phyloP scores from a whole-genome alignment of 768 basidiomycete species.

The Lentinula boryana region DNA sequence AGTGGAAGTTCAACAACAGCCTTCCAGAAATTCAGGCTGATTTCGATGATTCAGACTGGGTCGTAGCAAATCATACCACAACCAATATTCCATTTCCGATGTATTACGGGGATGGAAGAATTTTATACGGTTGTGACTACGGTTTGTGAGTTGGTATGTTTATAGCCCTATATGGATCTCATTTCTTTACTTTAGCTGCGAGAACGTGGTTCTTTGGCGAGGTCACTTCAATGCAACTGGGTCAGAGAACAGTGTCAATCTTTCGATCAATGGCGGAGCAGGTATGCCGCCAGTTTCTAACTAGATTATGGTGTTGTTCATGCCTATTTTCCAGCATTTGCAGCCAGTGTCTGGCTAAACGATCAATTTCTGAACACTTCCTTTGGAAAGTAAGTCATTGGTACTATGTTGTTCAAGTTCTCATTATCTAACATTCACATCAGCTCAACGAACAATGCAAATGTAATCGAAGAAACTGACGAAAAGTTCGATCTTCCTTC shows the following conservation, averaged over 20 bases:
- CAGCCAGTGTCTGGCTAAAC: constrained; percentile 80
- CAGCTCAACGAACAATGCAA: constrained; percentile 62
- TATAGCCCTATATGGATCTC: background rate
- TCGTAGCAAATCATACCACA: constrained; percentile 58
- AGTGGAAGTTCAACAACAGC: constrained; percentile 75
- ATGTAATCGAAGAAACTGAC: constrained; percentile 62
- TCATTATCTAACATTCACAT: background rate
- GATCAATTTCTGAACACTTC: constrained; percentile 65
- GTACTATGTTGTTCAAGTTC: background rate
- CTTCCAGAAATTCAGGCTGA: constrained; percentile 57
- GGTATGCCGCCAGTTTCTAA: constrained; percentile 31
- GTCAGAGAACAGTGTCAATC: constrained; percentile 55
- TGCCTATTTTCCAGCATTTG: constrained; percentile 49
- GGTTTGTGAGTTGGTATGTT: constrained; percentile 52
- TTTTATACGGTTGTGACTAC: constrained; percentile 87
- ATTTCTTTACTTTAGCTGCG: constrained; percentile 47
- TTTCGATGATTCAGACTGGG: constrained; percentile 66
- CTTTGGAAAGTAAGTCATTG: constrained; percentile 57
- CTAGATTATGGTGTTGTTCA: background rate
- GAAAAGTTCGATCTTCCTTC: constrained; percentile 58
- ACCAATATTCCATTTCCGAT: constrained; percentile 71
- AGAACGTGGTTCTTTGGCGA: constrained; percentile 76
- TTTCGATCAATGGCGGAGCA: constrained; percentile 78
- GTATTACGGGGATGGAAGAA: constrained; percentile 65
- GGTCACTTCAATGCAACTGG: constrained; percentile 71